Evolutionary conservation across 345 rosid species (phyloP).

Genomic region (Populus ilicifolia): DNA sequence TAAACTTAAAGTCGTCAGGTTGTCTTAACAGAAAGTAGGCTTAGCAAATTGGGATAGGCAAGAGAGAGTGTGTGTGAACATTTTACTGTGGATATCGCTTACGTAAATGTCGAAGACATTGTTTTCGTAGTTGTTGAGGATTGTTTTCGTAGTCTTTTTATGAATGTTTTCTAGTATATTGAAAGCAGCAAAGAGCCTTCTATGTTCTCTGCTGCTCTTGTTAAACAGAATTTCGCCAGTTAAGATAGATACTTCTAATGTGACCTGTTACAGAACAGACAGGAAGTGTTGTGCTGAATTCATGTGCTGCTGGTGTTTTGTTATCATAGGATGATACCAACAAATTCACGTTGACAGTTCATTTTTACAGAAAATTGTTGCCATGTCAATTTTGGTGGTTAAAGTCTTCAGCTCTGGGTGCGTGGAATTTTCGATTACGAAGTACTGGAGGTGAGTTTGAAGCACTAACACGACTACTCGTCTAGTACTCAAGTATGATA

Average conservation of each 20-base stretch:
- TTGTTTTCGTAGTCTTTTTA: neutral
- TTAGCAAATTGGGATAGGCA: neutral
- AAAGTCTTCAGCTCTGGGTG: conserved; percentile 15
- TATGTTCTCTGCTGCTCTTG: neutral
- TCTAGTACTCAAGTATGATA: neutral
- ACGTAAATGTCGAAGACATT: neutral
- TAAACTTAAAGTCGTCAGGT: neutral
- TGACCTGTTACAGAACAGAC: too few species aligned
- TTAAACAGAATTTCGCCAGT: neutral
- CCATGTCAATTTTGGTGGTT: conserved; percentile 21
- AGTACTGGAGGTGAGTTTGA: conserved; percentile 28
- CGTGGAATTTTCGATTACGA: neutral
- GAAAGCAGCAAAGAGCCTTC: neutral
- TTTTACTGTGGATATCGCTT: neutral
- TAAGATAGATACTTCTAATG: neutral
- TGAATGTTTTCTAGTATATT: neutral
- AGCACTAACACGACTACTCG: neutral
- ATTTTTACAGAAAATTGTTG: conserved; percentile 26
- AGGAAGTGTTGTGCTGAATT: neutral
- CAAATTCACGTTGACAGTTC: neutral
- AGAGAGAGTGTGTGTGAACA: neutral
- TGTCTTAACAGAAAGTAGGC: neutral
- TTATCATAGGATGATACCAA: neutral
- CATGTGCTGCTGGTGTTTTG: neutral
- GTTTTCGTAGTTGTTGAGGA: neutral